Evolutionary conservation across 192 early-diverging fungal genomes (phyloP).

Genomic region (Backusella sp.): DNA sequence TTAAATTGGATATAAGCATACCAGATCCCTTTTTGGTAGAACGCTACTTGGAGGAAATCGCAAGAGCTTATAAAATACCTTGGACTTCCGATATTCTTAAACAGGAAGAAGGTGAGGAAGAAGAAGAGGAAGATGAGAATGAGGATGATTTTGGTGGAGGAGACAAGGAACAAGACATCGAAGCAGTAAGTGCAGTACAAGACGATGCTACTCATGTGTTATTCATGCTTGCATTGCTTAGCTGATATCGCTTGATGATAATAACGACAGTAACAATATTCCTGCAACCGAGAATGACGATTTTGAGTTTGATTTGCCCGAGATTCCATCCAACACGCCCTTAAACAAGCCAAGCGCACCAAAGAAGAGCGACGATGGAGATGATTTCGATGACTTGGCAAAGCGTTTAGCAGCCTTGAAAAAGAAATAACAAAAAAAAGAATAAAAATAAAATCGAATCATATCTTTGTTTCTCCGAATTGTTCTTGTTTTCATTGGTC

Average conservation of each 20-base stretch:
- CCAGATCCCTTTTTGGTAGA: slow-evolving; percentile 79
- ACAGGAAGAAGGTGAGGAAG: slow-evolving; percentile 32
- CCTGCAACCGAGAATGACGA: neutral
- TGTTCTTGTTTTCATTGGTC: neutral
- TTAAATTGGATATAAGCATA: slow-evolving; percentile 76
- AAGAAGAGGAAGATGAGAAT: slow-evolving; percentile 13
- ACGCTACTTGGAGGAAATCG: slow-evolving; percentile 88
- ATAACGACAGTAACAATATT: neutral
- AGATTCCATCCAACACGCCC: slow-evolving; percentile 23
- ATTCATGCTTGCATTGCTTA: neutral
- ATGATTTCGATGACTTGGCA: slow-evolving; percentile 68
- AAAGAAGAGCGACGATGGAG: neutral
- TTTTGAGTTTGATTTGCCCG: slow-evolving; percentile 18
- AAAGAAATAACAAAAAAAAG: slow-evolving; percentile 24
- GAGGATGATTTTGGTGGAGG: slow-evolving; percentile 16
- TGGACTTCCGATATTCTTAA: slow-evolving; percentile 60
- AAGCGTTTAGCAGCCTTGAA: slow-evolving; percentile 78
- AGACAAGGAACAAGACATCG: neutral
- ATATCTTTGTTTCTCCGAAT: neutral
- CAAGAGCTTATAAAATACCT: slow-evolving; percentile 70
- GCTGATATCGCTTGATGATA: neutral
- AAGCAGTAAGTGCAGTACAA: neutral
- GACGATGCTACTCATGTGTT: neutral
- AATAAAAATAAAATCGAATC: neutral
- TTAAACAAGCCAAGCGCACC: slow-evolving; percentile 19